These are phyloP conservation scores for Colletotrichum acutatum DNA, from an alignment of 2,329 filamentous ascomycete species.

Conservation along the genomic window DNA sequence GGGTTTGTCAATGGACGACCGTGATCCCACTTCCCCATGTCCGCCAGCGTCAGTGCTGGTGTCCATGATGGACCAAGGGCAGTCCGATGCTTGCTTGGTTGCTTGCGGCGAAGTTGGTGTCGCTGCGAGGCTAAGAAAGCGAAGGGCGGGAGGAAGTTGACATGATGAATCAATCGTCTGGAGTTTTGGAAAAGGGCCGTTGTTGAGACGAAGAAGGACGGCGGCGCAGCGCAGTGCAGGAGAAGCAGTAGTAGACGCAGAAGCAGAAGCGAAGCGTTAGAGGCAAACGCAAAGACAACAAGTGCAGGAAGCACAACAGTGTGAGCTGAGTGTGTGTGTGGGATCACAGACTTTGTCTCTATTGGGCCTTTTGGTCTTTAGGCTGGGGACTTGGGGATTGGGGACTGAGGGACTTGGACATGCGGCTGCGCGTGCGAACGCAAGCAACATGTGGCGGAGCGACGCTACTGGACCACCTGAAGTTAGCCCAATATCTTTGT, in stretches of 20 bases:
- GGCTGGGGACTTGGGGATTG: not conserved
- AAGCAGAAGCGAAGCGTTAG: not conserved
- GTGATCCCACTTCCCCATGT: constrained; percentile 11
- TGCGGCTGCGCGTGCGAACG: constrained; percentile 4
- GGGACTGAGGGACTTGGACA: not conserved
- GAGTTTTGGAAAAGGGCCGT: constrained; percentile 22
- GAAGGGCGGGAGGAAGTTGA: constrained; percentile 10
- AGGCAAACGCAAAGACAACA: not conserved
- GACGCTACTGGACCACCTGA: constrained; percentile 24
- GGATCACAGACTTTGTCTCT: not conserved
- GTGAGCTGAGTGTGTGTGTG: constrained; percentile 6
- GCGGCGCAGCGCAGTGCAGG: not conserved
- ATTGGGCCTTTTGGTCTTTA: not conserved
- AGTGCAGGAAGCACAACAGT: not conserved
- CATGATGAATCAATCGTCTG: constrained; percentile 35
- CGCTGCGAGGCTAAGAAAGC: constrained; percentile 25
- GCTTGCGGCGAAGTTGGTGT: not conserved
- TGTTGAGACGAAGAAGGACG: constrained; percentile 30
- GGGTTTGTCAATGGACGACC: constrained; percentile 47
- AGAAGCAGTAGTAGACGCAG: not conserved
- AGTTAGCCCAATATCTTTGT: not conserved
- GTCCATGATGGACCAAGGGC: constrained; percentile 18
- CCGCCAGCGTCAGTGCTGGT: constrained; percentile 6
- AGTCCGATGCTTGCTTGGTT: constrained; percentile 3
- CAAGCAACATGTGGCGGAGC: constrained; percentile 27